phyloP scores from a whole-genome alignment of 192 early-diverging fungal genomes.

The Coemansia sp. region DNA sequence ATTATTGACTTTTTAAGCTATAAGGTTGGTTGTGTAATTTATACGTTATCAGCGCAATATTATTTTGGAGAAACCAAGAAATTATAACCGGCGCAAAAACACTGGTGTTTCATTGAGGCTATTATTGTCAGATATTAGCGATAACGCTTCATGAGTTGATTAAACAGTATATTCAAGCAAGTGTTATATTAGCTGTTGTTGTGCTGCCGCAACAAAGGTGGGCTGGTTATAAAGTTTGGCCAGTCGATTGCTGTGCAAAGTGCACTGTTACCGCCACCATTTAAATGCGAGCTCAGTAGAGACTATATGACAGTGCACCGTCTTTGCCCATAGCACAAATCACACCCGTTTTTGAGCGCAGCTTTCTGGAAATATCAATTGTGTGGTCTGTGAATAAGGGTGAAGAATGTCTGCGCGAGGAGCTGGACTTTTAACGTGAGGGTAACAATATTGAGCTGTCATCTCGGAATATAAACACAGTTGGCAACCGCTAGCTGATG shows the following conservation, averaged over 20 bases:
- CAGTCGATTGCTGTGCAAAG: slow-evolving; percentile 72
- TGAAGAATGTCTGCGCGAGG: slow-evolving; percentile 69
- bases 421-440: slow-evolving; percentile 90
- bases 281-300: slow-evolving; percentile 58
- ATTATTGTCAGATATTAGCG: no score
- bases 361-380: slow-evolving; percentile 83
- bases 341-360: slow-evolving; percentile 63
- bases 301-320: slow-evolving; percentile 52
- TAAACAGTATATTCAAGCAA: slow-evolving; percentile 71
- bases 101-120: no score
- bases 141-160: slow-evolving; percentile 8
- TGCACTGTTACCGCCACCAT: slow-evolving; percentile 63
- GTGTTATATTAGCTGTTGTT: slow-evolving; percentile 71
- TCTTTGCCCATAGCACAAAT: slow-evolving; percentile 65
- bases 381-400: slow-evolving; percentile 77
- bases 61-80: no score
- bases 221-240: slow-evolving; percentile 90
- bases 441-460: slow-evolving; percentile 75
- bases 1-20: no score
- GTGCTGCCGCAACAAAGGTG: slow-evolving; percentile 80
- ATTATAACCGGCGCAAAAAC: no score
- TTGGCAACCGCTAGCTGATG: slow-evolving; percentile 53
- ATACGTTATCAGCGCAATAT: no score
- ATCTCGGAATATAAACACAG: slow-evolving; percentile 38
- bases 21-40: no score